Conservation (phyloP, 2,329 filamentous ascomycete genomes). For the Mycosphaerella sp. region DNA sequence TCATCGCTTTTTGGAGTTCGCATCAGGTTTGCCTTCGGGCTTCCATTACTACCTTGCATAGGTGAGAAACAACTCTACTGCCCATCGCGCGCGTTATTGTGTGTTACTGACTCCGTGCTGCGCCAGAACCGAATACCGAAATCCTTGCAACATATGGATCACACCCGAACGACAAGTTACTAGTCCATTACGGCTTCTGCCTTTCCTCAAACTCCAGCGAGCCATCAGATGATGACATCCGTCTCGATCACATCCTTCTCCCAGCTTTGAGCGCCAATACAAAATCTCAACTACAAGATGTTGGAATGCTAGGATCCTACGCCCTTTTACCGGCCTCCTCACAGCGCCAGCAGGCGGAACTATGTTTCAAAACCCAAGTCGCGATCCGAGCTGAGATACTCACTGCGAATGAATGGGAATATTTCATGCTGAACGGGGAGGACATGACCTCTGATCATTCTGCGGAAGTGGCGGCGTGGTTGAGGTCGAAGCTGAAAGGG, state of each 20-base stretch:
- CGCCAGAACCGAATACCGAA: slow-evolving; percentile 39
- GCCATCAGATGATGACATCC: slow-evolving; percentile 36
- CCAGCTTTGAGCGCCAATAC: slow-evolving; percentile 34
- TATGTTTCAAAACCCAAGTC: slow-evolving; percentile 44
- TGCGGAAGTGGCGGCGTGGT: slow-evolving; percentile 23
- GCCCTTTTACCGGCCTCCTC: slow-evolving; percentile 25
- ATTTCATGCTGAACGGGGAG: slow-evolving; percentile 34
- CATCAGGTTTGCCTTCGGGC: too few species aligned
- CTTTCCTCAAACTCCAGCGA: slow-evolving; percentile 17
- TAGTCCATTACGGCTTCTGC: slow-evolving; percentile 59
- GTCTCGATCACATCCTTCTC: slow-evolving; percentile 40
- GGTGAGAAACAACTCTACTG: background rate
- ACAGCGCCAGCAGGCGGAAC: slow-evolving; percentile 21
- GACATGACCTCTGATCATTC: slow-evolving; percentile 30
- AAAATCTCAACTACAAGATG: slow-evolving; percentile 36
- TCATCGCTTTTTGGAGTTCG: background rate
- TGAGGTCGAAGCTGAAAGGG: slow-evolving; percentile 19
- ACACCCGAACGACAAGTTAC: slow-evolving; percentile 66
- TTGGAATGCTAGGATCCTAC: slow-evolving; percentile 39
- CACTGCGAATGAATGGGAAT: slow-evolving; percentile 37
- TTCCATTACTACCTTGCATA: background rate
- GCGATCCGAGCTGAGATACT: slow-evolving; percentile 35
- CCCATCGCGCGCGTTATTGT: too few species aligned
- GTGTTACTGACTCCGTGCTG: background rate
- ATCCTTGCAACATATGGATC: slow-evolving; percentile 63